Percentiles rank a stretch among this genome's conserved stretches.
Conservation (phyloP, 371 early-diverging fungal genomes). For the Lichtheimia corymbifera region DNA sequence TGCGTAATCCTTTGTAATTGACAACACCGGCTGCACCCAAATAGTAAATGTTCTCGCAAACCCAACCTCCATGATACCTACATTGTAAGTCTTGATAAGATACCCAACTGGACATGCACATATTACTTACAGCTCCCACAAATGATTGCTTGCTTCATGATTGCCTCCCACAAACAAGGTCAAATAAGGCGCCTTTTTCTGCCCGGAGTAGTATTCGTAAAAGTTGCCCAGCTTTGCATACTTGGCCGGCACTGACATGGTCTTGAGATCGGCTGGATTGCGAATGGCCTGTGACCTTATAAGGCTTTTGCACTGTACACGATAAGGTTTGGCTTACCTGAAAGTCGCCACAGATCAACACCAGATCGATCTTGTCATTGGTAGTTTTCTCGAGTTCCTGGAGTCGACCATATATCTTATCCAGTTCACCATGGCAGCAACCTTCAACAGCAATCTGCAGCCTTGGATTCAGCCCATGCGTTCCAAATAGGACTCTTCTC, state of each 20-base stretch:
- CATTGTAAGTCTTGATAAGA: neutral
- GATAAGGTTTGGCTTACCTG: conserved; percentile 56
- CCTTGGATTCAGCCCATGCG: too few species aligned
- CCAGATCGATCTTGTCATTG: conserved; percentile 75
- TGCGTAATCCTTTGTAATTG: conserved; percentile 84
- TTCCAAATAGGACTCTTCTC: too few species aligned
- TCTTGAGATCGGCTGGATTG: conserved; percentile 77
- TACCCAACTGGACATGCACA: neutral
- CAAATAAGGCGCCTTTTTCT: conserved; percentile 74
- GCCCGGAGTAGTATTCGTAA: conserved; percentile 91
- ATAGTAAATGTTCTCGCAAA: conserved; percentile 91
- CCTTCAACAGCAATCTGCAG: conserved; percentile 86
- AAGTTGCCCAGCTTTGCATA: conserved; percentile 84
- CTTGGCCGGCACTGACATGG: conserved; percentile 83
- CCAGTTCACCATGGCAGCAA: conserved; percentile 94
- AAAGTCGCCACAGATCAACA: conserved; percentile 97
- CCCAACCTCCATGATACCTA: conserved; percentile 96
- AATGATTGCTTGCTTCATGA: conserved; percentile 93
- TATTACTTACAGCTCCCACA: conserved; percentile 83
- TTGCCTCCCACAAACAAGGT: conserved; percentile 98
- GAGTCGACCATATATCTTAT: conserved; percentile 81
- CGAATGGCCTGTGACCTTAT: conserved; percentile 68
- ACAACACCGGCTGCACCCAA: conserved; percentile 86
- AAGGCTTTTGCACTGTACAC: neutral
- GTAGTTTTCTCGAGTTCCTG: conserved; percentile 51